Base-by-base conservation (phyloP, 2,329 filamentous ascomycete species). In the Aureobasidium subglaciale region DNA sequence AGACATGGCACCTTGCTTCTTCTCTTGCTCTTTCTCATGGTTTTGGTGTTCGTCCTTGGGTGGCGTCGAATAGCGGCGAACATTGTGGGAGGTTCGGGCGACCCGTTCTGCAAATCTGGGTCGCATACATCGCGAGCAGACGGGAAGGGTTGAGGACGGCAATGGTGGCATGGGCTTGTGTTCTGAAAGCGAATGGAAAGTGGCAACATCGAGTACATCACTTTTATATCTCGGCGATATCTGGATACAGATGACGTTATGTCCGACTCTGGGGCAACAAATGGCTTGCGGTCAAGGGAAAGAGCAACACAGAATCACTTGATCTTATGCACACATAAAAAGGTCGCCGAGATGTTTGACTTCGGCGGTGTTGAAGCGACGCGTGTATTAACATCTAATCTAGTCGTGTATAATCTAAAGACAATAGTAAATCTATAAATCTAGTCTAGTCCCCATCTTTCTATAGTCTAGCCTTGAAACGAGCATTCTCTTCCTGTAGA, bases 1-100 rank as follows among this genome's bases (percentile, higher is more conserved):
- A 2, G 78, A 78, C 76, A 85, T 79, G 18, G 82, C 81, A 5
- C 81, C 80, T 57, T 77, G 68, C 54, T 75, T 68, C 41, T 72
- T 60, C 10, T 66, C 63, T 38, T 55, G 22, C 34, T 34, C 40
- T 35, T 55, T n/a, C 30, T 27, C 56, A 35, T 48, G 25, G 6
- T 25, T 8, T 16, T 41, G 2, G 45, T 25, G 13, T 25, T 35
- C 22, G 46, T 57, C 56, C 63, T 41, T 55, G 16, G n/a, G 20
- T 48, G 43, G 61, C 58, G 57, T 59, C 57, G 60, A 57, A 10
- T 35, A 22, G 29, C 56, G 32, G 16, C 48, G 48, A 18, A 41
- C 13, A 13, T 41, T 24, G 32, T 20, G 37, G 9, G 7, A 15
- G 30, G 15, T 43, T 25, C 29, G 38, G 42, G 41, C 56, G 58